phyloP scores from a whole-genome alignment of 2,329 filamentous ascomycete species.

The Hortaea werneckii region DNA sequence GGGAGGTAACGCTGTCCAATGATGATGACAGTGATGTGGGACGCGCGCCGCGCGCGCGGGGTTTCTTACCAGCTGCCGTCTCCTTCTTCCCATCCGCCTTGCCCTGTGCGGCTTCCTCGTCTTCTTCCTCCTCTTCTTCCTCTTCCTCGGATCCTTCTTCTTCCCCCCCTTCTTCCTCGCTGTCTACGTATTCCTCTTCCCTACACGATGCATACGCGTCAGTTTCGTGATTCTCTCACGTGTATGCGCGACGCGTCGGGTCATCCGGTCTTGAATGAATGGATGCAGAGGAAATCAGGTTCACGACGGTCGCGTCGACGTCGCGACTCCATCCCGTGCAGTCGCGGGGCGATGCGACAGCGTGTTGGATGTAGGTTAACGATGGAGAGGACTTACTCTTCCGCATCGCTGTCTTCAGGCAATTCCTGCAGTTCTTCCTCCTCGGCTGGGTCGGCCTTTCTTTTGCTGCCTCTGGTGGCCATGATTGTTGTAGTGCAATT shows the following conservation, averaged over 20 bases:
- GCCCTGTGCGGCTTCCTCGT: not conserved
- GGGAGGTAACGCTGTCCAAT: too few relatives aligned
- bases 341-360: not conserved
- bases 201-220: not conserved
- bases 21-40: not conserved
- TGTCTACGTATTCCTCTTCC: conserved; percentile 2
- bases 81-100: not conserved
- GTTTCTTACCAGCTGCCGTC: not conserved
- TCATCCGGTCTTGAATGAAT: not conserved
- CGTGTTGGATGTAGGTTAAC: too few relatives aligned
- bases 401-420: conserved; percentile 3
- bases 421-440: conserved; percentile 4
- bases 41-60: not conserved
- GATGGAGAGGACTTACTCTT: conserved; percentile 3
- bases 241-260: too few relatives aligned
- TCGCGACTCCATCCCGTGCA: not conserved
- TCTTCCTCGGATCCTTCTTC: conserved; percentile 4
- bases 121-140: conserved; percentile 5
- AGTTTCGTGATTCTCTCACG: too few relatives aligned
- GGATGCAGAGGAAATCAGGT: not conserved
- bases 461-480: conserved; percentile 4
- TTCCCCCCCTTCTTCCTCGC: conserved; percentile 4
- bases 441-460: conserved; percentile 4
- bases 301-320: not conserved
- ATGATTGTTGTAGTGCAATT: not conserved